Percentiles rank a stretch among this genome's conserved stretches.
These are phyloP conservation scores for Dionaea muscipula DNA, from an alignment of 179 eudicot genomes.

Conservation along the genomic window DNA sequence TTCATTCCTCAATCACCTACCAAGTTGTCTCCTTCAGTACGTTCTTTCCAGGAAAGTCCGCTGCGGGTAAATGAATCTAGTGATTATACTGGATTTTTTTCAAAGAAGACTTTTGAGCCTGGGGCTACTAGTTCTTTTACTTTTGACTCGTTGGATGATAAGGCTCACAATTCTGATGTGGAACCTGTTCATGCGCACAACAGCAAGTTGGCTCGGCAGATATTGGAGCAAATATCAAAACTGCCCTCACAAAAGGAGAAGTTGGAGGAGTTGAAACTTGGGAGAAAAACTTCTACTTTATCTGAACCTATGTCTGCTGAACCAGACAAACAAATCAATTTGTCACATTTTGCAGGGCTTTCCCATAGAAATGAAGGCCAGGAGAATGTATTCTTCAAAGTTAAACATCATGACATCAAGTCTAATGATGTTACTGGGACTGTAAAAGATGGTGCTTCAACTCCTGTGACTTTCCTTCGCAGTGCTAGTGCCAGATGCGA, in stretches of 20 bases:
- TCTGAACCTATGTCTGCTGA: constrained; percentile 16
- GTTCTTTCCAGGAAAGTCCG: constrained; percentile 27
- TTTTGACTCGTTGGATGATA: constrained; percentile 16
- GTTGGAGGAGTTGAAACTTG: constrained; percentile 57
- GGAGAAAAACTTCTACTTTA: constrained; percentile 32
- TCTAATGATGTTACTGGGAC: constrained; percentile 16
- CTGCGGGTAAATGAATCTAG: constrained; percentile 18
- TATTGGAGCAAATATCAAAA: constrained; percentile 70
- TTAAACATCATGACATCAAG: constrained; percentile 17
- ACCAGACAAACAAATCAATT: constrained; percentile 14
- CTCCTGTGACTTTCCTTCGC: constrained; percentile 18
- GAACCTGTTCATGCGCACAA: constrained; percentile 32
- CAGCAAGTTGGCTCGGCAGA: constrained; percentile 51
- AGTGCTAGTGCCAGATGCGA: constrained; percentile 7
- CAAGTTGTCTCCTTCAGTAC: constrained; percentile 29
- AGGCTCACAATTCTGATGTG: constrained; percentile 21
- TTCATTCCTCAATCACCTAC: constrained; percentile 42
- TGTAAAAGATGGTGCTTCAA: constrained; percentile 23
- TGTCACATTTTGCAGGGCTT: constrained; percentile 14
- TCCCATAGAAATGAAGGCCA: constrained; percentile 21
- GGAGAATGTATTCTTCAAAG: constrained; percentile 12
- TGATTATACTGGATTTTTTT: constrained; percentile 22
- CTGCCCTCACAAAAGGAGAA: constrained; percentile 55
- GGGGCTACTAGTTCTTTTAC: constrained; percentile 22
- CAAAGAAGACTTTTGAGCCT: constrained; percentile 29